These are phyloP conservation scores for Cucurbita maxima DNA, from an alignment of 306 rosid species.

Conservation along the genomic window DNA sequence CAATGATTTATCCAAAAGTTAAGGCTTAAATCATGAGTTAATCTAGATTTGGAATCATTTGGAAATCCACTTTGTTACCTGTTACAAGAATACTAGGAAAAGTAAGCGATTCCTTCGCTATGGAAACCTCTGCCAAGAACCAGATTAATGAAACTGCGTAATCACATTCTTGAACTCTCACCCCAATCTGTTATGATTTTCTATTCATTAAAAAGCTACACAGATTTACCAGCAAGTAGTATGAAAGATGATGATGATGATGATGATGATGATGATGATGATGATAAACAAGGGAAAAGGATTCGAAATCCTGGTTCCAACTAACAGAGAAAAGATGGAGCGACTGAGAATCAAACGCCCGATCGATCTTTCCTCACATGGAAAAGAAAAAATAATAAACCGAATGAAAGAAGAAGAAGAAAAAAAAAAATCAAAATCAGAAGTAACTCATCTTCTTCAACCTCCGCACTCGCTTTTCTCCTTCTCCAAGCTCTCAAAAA, in stretches of 20 bases:
- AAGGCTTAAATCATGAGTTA: not conserved
- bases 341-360: not conserved
- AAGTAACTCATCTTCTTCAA: constrained; percentile 10
- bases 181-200: not conserved
- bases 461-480: constrained; percentile 58
- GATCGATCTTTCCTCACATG: not conserved
- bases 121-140: too few relatives aligned
- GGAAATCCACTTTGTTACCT: not conserved
- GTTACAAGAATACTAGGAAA: too few relatives aligned
- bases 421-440: not conserved
- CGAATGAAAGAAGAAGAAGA: not conserved
- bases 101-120: too few relatives aligned
- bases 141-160: not conserved
- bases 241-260: not conserved
- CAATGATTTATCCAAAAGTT: not conserved
- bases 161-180: not conserved
- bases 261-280: not conserved
- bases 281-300: not conserved
- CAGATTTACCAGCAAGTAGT: not conserved
- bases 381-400: not conserved
- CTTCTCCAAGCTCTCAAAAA: constrained; percentile 51
- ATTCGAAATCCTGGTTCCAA: not conserved
- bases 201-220: constrained; percentile 5
- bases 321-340: not conserved
- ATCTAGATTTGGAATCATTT: not conserved